These are phyloP conservation scores for Rauvolfia tetraphylla DNA, from an alignment of 257 asterid genomes.

Conservation along the genomic window DNA sequence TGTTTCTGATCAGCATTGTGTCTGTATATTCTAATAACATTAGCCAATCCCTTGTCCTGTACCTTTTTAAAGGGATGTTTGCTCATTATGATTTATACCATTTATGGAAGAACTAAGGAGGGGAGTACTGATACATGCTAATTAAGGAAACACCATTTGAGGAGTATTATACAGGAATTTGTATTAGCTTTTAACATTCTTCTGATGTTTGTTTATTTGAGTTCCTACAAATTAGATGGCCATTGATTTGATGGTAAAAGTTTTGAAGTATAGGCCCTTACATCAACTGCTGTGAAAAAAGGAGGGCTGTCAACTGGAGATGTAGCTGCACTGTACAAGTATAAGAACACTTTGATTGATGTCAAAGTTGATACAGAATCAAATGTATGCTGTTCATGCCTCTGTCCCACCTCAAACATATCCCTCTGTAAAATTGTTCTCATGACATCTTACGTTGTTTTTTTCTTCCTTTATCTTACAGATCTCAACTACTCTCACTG, in stretches of 20 bases:
- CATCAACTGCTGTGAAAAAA: slow-evolving; percentile 72
- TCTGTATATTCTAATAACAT: not conserved
- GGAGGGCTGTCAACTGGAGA: slow-evolving; percentile 89
- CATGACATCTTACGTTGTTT: slow-evolving; percentile 15
- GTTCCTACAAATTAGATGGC: not conserved
- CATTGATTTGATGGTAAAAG: not conserved
- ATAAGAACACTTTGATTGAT: slow-evolving; percentile 55
- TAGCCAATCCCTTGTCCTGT: not conserved
- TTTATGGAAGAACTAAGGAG: not conserved
- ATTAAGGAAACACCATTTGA: not conserved
- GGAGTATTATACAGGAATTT: not conserved
- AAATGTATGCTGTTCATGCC: slow-evolving; percentile 44
- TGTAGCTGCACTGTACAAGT: slow-evolving; percentile 60
- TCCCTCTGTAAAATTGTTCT: slow-evolving; percentile 4
- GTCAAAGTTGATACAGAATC: slow-evolving; percentile 89
- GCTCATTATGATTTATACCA: not conserved
- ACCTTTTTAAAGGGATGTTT: not conserved
- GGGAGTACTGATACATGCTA: not conserved
- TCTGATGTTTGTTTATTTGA: not conserved
- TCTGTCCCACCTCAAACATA: slow-evolving; percentile 4
- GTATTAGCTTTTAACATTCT: not conserved
- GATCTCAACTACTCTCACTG: slow-evolving; percentile 58
- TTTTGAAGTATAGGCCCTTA: slow-evolving; percentile 50
- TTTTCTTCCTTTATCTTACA: slow-evolving; percentile 26
- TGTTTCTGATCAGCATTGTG: not conserved